Percentiles rank a stretch among this genome's conserved stretches.
phyloP scores from a whole-genome alignment of 1,284 basidiomycete species.

The Schizophyllum commune region DNA sequence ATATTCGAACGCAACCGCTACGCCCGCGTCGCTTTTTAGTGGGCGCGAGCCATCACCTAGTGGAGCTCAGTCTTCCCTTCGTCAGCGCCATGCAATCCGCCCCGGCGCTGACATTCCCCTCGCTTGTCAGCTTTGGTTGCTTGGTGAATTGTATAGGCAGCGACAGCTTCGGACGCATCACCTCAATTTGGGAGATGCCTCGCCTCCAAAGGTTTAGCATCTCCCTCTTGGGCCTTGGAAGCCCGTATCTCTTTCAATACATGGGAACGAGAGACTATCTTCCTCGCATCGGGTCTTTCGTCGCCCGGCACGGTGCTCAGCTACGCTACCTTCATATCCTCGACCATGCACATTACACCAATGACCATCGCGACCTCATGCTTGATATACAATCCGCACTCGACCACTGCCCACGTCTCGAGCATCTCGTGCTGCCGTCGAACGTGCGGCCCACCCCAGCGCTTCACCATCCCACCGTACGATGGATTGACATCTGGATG shows the following conservation, averaged over 20 bases:
- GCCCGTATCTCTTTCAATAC: background rate
- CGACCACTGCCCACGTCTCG: background rate
- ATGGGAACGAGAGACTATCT: no score
- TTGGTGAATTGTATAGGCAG: background rate
- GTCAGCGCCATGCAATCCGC: no score
- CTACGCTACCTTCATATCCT: background rate
- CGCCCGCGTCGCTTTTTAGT: background rate
- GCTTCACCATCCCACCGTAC: background rate
- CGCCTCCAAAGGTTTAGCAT: background rate
- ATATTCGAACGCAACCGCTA: background rate
- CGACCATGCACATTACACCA: background rate
- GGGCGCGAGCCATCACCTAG: background rate
- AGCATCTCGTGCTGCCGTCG: background rate
- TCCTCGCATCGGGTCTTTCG: background rate
- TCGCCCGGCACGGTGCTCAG: background rate
- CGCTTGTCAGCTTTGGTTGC: background rate
- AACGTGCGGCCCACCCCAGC: background rate
- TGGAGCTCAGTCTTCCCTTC: background rate
- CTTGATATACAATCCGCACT: background rate
- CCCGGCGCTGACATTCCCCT: background rate
- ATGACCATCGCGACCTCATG: background rate
- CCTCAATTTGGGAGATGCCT: background rate
- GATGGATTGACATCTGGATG: background rate
- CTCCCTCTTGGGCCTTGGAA: background rate
- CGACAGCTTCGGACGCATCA: background rate